Evolutionary conservation across 1,284 basidiomycete species (phyloP).

Genomic region (Leucocoprinus gongylophorus): DNA sequence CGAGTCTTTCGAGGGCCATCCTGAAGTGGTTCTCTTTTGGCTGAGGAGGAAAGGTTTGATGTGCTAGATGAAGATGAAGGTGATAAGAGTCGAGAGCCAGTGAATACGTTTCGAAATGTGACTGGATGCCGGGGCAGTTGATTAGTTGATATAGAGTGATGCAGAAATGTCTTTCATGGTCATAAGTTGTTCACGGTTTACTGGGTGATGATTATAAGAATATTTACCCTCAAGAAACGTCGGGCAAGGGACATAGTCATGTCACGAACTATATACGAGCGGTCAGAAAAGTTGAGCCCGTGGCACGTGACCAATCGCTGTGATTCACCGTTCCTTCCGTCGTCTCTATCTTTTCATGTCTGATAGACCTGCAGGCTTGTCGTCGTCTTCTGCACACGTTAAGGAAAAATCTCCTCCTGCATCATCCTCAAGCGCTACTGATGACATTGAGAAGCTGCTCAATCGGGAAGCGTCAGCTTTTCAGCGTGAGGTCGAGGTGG

Average conservation of each 20-base stretch:
- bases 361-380: not conserved
- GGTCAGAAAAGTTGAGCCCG: constrained; percentile 7
- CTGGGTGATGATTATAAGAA: not conserved
- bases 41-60: not conserved
- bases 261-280: not conserved
- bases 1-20: constrained; percentile 18
- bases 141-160: not conserved
- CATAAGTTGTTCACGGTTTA: not conserved
- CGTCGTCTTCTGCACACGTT: not conserved
- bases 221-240: constrained; percentile 9
- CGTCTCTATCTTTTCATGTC: not conserved
- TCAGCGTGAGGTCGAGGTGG: constrained; percentile 78
- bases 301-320: constrained; percentile 13
- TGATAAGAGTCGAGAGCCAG: constrained; percentile 2
- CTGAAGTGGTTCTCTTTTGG: constrained; percentile 4
- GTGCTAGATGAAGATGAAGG: not conserved
- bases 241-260: constrained; percentile 17
- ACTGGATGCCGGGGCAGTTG: not conserved
- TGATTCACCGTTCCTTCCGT: not conserved
- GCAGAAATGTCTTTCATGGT: constrained; percentile 6
- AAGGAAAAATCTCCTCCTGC: constrained; percentile 24
- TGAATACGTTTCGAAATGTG: constrained; percentile 5
- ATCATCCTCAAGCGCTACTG: constrained; percentile 27
- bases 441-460: constrained; percentile 64
- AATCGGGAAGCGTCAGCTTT: constrained; percentile 75